phyloP scores from a whole-genome alignment of 108 stramenopile species.

The Ochromonas danica region DNA sequence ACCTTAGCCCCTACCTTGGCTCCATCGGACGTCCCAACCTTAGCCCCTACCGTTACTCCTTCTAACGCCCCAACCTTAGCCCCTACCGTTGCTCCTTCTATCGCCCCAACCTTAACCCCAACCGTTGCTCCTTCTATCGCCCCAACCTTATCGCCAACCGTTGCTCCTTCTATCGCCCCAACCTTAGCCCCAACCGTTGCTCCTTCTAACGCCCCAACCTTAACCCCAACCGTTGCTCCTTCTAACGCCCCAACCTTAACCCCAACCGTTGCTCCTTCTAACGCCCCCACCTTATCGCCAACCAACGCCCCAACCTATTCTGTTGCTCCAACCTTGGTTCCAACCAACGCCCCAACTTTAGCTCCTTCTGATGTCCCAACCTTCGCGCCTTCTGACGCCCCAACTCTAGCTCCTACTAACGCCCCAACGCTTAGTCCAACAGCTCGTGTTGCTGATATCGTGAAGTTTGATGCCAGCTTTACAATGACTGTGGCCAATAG shows the following conservation, averaged over 20 bases:
- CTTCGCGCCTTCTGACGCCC: background rate
- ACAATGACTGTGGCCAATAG: slow-evolving; percentile 15
- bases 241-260: background rate
- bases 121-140: background rate
- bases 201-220: no score
- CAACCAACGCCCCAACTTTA: no score
- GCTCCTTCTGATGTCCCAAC: no score
- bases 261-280: background rate
- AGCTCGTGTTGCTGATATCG: slow-evolving; percentile 14
- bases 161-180: background rate
- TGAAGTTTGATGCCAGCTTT: slow-evolving; percentile 15
- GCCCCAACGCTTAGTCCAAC: slow-evolving; percentile 13
- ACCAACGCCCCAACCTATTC: background rate
- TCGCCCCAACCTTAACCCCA: background rate
- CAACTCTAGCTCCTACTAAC: background rate
- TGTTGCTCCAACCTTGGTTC: no score
- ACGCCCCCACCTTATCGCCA: background rate
- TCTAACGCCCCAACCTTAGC: slow-evolving; percentile 1
- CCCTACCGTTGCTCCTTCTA: background rate
- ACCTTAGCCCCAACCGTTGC: background rate
- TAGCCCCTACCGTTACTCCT: background rate
- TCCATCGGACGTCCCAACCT: no score
- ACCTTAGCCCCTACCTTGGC: no score
- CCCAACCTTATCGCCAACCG: background rate
- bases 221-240: no score